Evolutionary conservation across 2,329 filamentous ascomycete genomes (phyloP).

Genomic region (Hyphodiscus sp.): DNA sequence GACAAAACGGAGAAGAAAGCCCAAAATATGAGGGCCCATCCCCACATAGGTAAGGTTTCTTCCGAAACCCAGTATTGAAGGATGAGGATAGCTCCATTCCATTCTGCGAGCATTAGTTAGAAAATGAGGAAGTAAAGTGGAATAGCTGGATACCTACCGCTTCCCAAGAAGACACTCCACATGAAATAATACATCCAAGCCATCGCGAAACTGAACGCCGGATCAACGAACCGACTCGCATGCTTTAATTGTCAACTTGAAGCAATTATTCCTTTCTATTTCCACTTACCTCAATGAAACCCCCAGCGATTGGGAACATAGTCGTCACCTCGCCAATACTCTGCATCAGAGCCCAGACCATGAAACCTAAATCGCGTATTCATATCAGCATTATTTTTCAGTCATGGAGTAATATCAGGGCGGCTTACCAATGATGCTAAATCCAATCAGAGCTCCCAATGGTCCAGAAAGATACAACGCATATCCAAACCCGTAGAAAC

Average conservation of each 20-base stretch:
- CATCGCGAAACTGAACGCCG: conserved; percentile 8
- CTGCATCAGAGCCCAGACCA: conserved; percentile 35
- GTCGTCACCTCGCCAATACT: conserved; percentile 34
- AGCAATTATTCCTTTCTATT: neutral
- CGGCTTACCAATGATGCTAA: conserved; percentile 39
- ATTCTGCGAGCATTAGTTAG: conserved; percentile 1
- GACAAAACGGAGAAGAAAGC: conserved; percentile 8
- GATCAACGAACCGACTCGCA: conserved; percentile 11
- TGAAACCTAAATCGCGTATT: conserved; percentile 23
- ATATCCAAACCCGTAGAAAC: conserved; percentile 44
- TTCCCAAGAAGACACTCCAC: conserved; percentile 12
- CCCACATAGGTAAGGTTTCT: conserved; percentile 17
- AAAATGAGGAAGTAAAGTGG: neutral
- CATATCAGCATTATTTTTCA: too few relatives aligned
- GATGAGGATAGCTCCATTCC: conserved; percentile 11
- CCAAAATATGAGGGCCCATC: conserved; percentile 9
- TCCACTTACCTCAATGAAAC: conserved; percentile 10
- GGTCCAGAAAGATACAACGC: conserved; percentile 43
- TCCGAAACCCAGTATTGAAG: conserved; percentile 11
- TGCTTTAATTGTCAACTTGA: conserved; percentile 2
- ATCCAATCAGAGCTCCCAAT: conserved; percentile 44
- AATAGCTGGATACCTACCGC: conserved; percentile 1
- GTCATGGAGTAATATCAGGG: too few relatives aligned
- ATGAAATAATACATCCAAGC: conserved; percentile 12
- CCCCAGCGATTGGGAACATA: conserved; percentile 9